These are phyloP conservation scores for Dryadomyces quercus-mongolicae DNA, from an alignment of 2,329 filamentous ascomycete genomes.

Conservation along the genomic window DNA sequence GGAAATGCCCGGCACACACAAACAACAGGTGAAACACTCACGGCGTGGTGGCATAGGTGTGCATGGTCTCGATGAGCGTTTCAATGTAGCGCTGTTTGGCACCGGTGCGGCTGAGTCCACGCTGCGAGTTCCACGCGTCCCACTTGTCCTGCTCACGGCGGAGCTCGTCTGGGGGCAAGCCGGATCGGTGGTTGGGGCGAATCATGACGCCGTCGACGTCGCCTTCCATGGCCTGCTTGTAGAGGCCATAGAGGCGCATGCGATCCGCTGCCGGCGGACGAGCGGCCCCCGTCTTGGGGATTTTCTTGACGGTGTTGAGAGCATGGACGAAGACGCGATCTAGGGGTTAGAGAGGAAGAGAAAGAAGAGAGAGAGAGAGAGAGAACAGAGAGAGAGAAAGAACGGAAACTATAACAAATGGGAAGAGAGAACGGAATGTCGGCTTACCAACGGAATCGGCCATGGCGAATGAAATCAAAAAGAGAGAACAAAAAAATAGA, in stretches of 20 bases:
- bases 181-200: conserved; percentile 47
- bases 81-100: conserved; percentile 91
- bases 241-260: conserved; percentile 88
- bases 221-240: conserved; percentile 98
- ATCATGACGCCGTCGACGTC: conserved; percentile 93
- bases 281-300: conserved; percentile 82
- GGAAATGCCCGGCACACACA: no score
- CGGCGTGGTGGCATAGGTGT: conserved; percentile 82
- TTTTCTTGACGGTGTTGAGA: conserved; percentile 96
- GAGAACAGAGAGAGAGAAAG: no score
- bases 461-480: neutral
- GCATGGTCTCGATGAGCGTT: conserved; percentile 92
- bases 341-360: conserved; percentile 22
- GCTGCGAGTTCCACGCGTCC: conserved; percentile 92
- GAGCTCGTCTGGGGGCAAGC: conserved; percentile 38
- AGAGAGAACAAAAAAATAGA: neutral
- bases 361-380: no score
- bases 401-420: no score
- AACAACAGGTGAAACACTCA: no score
- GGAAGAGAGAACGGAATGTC: neutral
- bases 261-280: conserved; percentile 78
- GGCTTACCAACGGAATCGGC: conserved; percentile 3
- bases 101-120: conserved; percentile 73
- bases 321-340: conserved; percentile 98
- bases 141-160: conserved; percentile 57